Conservation (phyloP, 495 filamentous ascomycete species). For the Neurospora sp. region DNA sequence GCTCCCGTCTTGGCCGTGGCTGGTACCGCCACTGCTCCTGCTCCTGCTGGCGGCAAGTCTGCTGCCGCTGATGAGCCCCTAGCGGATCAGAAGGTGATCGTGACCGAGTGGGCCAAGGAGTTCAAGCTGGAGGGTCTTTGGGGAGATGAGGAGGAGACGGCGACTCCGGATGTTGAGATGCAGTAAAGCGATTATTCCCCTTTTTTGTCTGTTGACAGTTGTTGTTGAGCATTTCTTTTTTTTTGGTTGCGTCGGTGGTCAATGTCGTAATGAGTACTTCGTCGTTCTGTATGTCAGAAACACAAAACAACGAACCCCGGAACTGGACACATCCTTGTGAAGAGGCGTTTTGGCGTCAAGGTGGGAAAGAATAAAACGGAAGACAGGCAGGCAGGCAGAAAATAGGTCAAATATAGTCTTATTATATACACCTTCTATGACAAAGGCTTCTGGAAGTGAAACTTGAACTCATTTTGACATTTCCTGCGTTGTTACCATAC, state of each 20-base stretch:
- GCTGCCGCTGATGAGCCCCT: slow-evolving; percentile 27
- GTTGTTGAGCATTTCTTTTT: not conserved
- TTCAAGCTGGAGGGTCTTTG: slow-evolving; percentile 95
- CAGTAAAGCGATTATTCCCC: slow-evolving; percentile 6
- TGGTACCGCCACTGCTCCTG: slow-evolving; percentile 22
- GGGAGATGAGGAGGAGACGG: slow-evolving; percentile 43
- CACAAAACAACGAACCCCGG: not conserved
- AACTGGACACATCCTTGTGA: not conserved
- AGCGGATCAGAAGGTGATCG: slow-evolving; percentile 74
- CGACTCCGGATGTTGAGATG: slow-evolving; percentile 24
- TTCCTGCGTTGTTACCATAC: no score
- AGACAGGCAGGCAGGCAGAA: not conserved
- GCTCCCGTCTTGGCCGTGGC: slow-evolving; percentile 56
- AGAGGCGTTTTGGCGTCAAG: slow-evolving; percentile 14
- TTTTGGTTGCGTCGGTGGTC: not conserved
- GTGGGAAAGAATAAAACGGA: not conserved
- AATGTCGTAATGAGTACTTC: not conserved
- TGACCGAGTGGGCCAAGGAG: slow-evolving; percentile 88
- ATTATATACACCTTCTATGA: not conserved
- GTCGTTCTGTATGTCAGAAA: not conserved
- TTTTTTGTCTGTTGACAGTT: slow-evolving; percentile 2
- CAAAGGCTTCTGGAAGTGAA: not conserved
- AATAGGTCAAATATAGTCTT: not conserved
- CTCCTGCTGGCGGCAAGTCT: slow-evolving; percentile 11
- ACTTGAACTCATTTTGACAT: no score